Evolutionary conservation across 148 eudicot genomes (phyloP).

Genomic region (Spergularia bocconei): DNA sequence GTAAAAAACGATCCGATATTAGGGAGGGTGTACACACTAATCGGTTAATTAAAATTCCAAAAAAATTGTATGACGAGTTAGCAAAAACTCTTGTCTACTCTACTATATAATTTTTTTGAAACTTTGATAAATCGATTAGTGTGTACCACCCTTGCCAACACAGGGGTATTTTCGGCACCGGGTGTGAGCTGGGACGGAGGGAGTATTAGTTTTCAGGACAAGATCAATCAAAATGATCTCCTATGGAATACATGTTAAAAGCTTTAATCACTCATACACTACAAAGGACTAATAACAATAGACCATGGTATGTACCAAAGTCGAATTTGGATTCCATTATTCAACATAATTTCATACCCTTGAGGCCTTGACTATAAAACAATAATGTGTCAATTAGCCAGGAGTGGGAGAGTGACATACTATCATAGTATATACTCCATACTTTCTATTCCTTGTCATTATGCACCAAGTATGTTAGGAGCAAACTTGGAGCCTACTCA

Average conservation of each 20-base stretch:
- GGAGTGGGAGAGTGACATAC: not conserved
- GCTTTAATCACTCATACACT: too few relatives aligned
- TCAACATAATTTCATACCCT: not conserved
- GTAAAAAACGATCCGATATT: too few relatives aligned
- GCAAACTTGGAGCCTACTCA: slow-evolving; percentile 2
- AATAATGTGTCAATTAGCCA: not conserved
- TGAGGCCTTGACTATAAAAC: not conserved
- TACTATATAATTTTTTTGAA: too few relatives aligned
- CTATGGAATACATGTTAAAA: not conserved
- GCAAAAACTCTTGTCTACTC: too few relatives aligned
- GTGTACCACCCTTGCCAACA: too few relatives aligned
- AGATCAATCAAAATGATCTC: not conserved
- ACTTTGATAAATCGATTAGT: too few relatives aligned
- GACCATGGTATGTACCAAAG: not conserved
- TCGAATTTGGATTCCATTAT: not conserved
- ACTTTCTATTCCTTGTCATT: not conserved
- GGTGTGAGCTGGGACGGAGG: too few relatives aligned
- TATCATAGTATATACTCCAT: not conserved
- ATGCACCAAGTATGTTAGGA: not conserved
- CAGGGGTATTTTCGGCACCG: too few relatives aligned
- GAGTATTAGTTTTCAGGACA: not conserved
- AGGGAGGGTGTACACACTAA: too few relatives aligned
- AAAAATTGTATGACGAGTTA: too few relatives aligned
- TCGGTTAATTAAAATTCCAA: too few relatives aligned
- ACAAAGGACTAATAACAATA: not conserved